A percentile compares a stretch with the other conserved stretches of the same genome.
These are phyloP conservation scores for Alternaria solani DNA, from an alignment of 2,329 filamentous ascomycete species.

Conservation along the genomic window DNA sequence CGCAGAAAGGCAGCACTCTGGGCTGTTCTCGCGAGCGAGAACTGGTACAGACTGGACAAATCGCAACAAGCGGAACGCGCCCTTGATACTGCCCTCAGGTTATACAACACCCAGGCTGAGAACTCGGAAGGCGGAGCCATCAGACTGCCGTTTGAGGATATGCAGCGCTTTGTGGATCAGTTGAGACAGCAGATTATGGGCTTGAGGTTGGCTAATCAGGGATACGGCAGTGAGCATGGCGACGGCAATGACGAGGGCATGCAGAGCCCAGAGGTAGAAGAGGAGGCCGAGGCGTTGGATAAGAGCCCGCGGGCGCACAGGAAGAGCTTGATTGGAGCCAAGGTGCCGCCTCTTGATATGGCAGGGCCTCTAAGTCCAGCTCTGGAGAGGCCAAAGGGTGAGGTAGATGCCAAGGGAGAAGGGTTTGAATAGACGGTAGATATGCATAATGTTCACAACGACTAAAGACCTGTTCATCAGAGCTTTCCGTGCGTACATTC, in stretches of 20 bases:
- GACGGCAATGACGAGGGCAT: slow-evolving; percentile 20
- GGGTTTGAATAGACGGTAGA: slow-evolving; percentile 39
- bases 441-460: slow-evolving; percentile 10
- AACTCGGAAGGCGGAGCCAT: slow-evolving; percentile 14
- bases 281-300: slow-evolving; percentile 49
- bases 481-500: neutral
- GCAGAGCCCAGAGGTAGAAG: slow-evolving; percentile 42
- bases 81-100: slow-evolving; percentile 70
- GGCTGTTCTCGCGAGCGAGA: slow-evolving; percentile 82
- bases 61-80: slow-evolving; percentile 80
- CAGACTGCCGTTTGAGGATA: slow-evolving; percentile 59
- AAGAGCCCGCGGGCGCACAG: slow-evolving; percentile 49
- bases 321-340: slow-evolving; percentile 53
- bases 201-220: slow-evolving; percentile 50
- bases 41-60: slow-evolving; percentile 81
- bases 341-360: slow-evolving; percentile 36
- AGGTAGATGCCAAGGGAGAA: slow-evolving; percentile 36
- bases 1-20: slow-evolving; percentile 88
- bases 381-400: slow-evolving; percentile 34
- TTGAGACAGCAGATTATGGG: slow-evolving; percentile 69
- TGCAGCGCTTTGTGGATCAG: slow-evolving; percentile 70
- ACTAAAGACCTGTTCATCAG: neutral
- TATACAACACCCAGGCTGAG: slow-evolving; percentile 58
- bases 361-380: slow-evolving; percentile 41
- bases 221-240: slow-evolving; percentile 51